Evolutionary conservation across 345 rosid species (phyloP).

Genomic region (Rhizophora mangle): DNA sequence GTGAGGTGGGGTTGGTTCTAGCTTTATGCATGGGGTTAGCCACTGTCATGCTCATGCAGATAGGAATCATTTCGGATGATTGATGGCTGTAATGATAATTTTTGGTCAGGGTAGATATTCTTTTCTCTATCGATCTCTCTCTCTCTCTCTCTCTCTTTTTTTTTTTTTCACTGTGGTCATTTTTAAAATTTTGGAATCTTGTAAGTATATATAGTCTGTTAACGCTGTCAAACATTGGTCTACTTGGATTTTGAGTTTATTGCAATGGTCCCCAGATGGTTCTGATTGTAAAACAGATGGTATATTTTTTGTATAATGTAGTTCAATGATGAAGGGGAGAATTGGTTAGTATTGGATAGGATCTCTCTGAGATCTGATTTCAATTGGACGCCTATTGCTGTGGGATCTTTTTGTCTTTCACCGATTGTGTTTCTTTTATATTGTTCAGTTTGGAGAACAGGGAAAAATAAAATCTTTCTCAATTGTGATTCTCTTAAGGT

Average conservation of each 20-base stretch:
- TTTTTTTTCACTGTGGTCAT: no score
- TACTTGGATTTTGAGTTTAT: slow-evolving; percentile 1
- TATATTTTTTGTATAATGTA: slow-evolving; percentile 13
- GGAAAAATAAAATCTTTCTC: no score
- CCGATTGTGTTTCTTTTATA: no score
- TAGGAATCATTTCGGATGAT: slow-evolving; percentile 11
- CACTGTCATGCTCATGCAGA: background rate
- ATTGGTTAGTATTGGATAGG: slow-evolving; percentile 3
- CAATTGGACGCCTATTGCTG: no score
- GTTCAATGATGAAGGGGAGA: background rate
- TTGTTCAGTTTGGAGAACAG: no score
- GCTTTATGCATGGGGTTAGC: background rate
- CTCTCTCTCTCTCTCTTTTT: background rate
- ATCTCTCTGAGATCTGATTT: no score
- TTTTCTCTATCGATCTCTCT: background rate
- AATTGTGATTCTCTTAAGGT: no score
- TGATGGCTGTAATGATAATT: slow-evolving; percentile 19
- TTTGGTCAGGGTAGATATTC: slow-evolving; percentile 12
- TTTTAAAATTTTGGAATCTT: slow-evolving; percentile 3
- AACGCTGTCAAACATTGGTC: background rate
- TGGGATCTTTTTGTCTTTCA: no score
- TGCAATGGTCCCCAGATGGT: background rate
- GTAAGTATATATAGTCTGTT: slow-evolving; percentile 8
- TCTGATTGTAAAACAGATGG: slow-evolving; percentile 14
- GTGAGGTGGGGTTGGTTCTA: background rate